Evolutionary conservation across 2,329 filamentous ascomycete genomes (phyloP), one percentile per base, ranked within the genome.

Genomic region (Plenodomus tracheiphilus): DNA sequence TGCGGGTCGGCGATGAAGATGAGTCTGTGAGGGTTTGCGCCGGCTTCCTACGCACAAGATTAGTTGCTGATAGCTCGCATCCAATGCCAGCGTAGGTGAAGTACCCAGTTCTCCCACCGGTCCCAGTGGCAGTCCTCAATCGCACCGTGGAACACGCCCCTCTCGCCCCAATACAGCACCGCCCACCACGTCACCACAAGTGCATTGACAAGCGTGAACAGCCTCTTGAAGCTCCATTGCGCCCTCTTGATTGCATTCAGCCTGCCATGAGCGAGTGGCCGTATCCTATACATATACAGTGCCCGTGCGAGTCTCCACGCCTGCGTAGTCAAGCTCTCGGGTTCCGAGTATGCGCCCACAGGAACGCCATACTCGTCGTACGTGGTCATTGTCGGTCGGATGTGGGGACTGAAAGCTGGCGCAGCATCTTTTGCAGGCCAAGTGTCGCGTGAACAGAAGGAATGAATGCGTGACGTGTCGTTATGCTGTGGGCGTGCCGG

Each of bases 81-180:
- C 8, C 19, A 10, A 16, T 1, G 16, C 39, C 36, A 4, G 16
- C 2, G 43, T 15, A 32, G 4, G 13, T 15, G 4, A 32, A 6
- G 59, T 79, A 96, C 91, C 92, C 94, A 99, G 72, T 84, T 81
- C 77, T 99, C 94, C 94, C 94, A 99, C 35, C 82, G 82, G 30
- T 83, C 80, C 94, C 94, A 99, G 46, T 82, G 76, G 72, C 94
- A 99, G 43, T 77, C 79, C 47, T 82, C 77, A 15, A 96, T 83
- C 51, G 82, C 85, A 55, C 82, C 83, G 44, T 81, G 79, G 71
- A 95, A 97, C 30, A 87, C 81, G 73, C 83, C 88, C 50, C 88
- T 80, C 76, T 99, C 94, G 1, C 93, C 91, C 85, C 89, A 94
- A 57, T 94, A 83, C 54, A 99, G 65, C 17, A 88, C 80, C 18